Evolutionary conservation across 108 stramenopile genomes (phyloP).

Genomic region (Licmophora abbreviata): DNA sequence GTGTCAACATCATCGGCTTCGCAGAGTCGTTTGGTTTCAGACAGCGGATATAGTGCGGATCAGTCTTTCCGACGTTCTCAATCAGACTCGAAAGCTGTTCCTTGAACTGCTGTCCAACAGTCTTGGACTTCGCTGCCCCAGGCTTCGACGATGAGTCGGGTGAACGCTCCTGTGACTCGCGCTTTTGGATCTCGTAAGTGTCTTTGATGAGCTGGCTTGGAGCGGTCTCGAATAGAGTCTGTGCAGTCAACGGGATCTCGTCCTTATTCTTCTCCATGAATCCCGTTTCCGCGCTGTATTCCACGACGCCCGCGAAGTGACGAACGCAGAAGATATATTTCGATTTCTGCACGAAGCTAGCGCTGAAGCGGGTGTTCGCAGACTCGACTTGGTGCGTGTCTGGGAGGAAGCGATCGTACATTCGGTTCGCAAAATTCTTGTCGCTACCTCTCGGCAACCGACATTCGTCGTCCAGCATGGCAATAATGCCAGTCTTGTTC

Average conservation of each 20-base stretch:
- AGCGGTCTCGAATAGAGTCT: constrained; percentile 82
- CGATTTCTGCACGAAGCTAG: constrained; percentile 66
- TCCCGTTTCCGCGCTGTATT: constrained; percentile 84
- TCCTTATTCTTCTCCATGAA: constrained; percentile 99
- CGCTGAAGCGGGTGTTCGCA: constrained; percentile 70
- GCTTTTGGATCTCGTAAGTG: constrained; percentile 62
- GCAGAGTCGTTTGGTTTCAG: constrained; percentile 95
- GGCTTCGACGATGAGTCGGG: constrained; percentile 7
- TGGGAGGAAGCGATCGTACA: constrained; percentile 76
- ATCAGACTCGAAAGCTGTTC: constrained; percentile 84
- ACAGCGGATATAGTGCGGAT: constrained; percentile 99
- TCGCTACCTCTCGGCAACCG: constrained; percentile 76
- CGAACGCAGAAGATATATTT: constrained; percentile 76
- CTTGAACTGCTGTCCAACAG: constrained; percentile 94
- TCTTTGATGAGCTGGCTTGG: constrained; percentile 64
- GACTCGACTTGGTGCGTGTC: constrained; percentile 66
- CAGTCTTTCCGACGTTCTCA: constrained; percentile 85
- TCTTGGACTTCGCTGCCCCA: constrained; percentile 22
- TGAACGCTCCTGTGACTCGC: constrained; percentile 41
- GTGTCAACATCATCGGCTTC: constrained; percentile 69
- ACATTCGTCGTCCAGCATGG: constrained; percentile 93
- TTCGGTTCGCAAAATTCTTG: constrained; percentile 71
- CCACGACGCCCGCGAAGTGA: constrained; percentile 95
- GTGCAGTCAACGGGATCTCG: constrained; percentile 85
- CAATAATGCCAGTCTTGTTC: constrained; percentile 81